Conservation (phyloP, 2,329 filamentous ascomycete genomes). For the Endoconidiophora polonica region DNA sequence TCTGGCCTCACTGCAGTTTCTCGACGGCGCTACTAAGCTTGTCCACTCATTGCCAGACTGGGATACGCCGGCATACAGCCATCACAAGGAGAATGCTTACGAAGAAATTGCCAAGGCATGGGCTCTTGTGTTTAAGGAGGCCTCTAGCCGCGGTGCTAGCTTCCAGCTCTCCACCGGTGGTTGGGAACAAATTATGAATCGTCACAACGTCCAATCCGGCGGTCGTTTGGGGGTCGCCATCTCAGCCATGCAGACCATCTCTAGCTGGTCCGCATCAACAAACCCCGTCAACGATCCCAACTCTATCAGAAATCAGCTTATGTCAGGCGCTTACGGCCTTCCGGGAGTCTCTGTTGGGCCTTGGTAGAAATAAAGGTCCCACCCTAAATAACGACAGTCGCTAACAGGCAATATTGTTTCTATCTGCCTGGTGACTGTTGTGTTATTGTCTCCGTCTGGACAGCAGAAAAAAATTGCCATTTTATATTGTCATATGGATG, state of each 20-base stretch:
- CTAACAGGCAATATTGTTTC: background rate
- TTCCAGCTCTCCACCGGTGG: slow-evolving; percentile 77
- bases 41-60: slow-evolving; percentile 82
- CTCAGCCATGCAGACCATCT: slow-evolving; percentile 52
- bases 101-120: slow-evolving; percentile 91
- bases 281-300: slow-evolving; percentile 24
- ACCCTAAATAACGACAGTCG: too few relatives aligned
- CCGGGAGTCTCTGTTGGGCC: slow-evolving; percentile 43
- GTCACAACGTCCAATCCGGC: slow-evolving; percentile 75
- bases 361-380: slow-evolving; percentile 26
- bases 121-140: slow-evolving; percentile 80
- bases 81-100: slow-evolving; percentile 90
- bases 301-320: slow-evolving; percentile 45
- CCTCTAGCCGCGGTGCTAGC: slow-evolving; percentile 76
- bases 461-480: too few relatives aligned
- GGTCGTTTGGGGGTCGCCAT: slow-evolving; percentile 70
- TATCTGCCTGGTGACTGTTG: background rate
- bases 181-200: slow-evolving; percentile 77
- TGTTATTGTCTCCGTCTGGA: background rate
- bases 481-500: background rate
- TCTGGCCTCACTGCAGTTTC: slow-evolving; percentile 67
- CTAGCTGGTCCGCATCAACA: slow-evolving; percentile 45
- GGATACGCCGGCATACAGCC: slow-evolving; percentile 73
- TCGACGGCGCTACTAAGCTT: slow-evolving; percentile 78
- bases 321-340: slow-evolving; percentile 42